Conservation (phyloP, 2,329 filamentous ascomycete genomes). For the Pseudogymnoascus sp. region DNA sequence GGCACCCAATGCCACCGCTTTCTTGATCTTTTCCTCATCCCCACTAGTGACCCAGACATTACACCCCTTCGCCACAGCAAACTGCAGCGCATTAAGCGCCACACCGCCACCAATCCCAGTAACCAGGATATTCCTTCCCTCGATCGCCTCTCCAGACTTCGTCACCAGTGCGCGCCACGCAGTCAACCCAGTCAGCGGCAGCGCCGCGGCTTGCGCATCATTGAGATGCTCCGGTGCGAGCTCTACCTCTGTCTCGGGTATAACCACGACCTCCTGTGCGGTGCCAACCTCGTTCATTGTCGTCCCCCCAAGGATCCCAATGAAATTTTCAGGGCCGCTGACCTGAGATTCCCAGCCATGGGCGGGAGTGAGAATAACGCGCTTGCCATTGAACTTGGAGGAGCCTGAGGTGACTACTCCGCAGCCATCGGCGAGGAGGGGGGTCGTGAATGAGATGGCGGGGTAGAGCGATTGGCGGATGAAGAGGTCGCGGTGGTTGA, state of each 20-base stretch:
- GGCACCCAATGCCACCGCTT: constrained; percentile 65
- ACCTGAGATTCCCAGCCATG: constrained; percentile 67
- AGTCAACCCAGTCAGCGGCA: constrained; percentile 80
- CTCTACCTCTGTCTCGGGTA: constrained; percentile 68
- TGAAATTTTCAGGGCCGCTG: constrained; percentile 64
- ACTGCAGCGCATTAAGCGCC: constrained; percentile 72
- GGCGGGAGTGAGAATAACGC: constrained; percentile 71
- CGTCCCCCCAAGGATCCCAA: constrained; percentile 63
- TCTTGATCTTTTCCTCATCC: constrained; percentile 59
- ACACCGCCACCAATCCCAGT: constrained; percentile 93
- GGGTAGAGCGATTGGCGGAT: constrained; percentile 90
- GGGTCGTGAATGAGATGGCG: constrained; percentile 67
- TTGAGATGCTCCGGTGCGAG: constrained; percentile 64
- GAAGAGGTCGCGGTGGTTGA: constrained; percentile 95
- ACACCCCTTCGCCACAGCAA: constrained; percentile 61
- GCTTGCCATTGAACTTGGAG: constrained; percentile 50
- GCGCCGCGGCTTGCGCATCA: constrained; percentile 67
- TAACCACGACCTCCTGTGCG: constrained; percentile 62
- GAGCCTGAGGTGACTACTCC: constrained; percentile 57
- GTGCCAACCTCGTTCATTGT: constrained; percentile 59
- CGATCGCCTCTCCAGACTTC: constrained; percentile 59
- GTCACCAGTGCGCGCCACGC: constrained; percentile 79
- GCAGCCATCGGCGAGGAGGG: constrained; percentile 75
- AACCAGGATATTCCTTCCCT: constrained; percentile 68
- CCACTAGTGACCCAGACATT: constrained; percentile 40